phyloP scores from a whole-genome alignment of 371 early-diverging fungal genomes.

The Smittium culicis region DNA sequence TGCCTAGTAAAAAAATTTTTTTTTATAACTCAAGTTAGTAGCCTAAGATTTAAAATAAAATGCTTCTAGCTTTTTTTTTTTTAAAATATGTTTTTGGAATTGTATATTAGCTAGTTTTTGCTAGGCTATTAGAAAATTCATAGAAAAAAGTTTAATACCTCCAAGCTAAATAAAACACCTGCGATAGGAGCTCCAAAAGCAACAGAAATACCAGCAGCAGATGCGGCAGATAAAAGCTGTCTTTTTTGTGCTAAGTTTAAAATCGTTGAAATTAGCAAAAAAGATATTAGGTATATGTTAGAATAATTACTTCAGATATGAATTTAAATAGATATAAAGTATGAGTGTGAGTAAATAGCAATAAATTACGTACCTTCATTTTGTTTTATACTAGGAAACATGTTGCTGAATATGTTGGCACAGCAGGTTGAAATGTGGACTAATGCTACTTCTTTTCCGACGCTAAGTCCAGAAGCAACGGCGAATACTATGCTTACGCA shows the following conservation, averaged over 20 bases:
- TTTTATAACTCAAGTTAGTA: too few relatives aligned
- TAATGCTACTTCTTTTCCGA: constrained; percentile 92
- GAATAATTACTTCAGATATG: too few relatives aligned
- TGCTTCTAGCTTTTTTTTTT: too few relatives aligned
- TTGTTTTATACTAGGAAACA: constrained; percentile 57
- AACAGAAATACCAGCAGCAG: constrained; percentile 89
- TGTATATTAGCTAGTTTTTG: too few relatives aligned
- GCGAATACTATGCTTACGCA: constrained; percentile 49
- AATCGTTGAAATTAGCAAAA: neutral
- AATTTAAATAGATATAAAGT: too few relatives aligned
- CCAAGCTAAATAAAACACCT: constrained; percentile 88
- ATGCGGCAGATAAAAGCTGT: constrained; percentile 82
- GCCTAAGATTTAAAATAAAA: neutral
- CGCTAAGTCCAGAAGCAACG: constrained; percentile 73
- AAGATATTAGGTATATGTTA: too few relatives aligned
- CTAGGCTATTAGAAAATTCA: too few relatives aligned
- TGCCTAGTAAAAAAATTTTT: too few relatives aligned
- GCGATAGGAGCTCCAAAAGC: constrained; percentile 94
- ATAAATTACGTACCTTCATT: constrained; percentile 27
- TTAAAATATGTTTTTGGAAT: too few relatives aligned
- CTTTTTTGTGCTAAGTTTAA: constrained; percentile 48
- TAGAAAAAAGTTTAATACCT: constrained; percentile 22
- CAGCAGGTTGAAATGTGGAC: constrained; percentile 89
- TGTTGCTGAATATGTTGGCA: constrained; percentile 66
- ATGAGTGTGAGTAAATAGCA: neutral